Base-by-base conservation (phyloP, 768 basidiomycete genomes). In the Boletus sp. region DNA sequence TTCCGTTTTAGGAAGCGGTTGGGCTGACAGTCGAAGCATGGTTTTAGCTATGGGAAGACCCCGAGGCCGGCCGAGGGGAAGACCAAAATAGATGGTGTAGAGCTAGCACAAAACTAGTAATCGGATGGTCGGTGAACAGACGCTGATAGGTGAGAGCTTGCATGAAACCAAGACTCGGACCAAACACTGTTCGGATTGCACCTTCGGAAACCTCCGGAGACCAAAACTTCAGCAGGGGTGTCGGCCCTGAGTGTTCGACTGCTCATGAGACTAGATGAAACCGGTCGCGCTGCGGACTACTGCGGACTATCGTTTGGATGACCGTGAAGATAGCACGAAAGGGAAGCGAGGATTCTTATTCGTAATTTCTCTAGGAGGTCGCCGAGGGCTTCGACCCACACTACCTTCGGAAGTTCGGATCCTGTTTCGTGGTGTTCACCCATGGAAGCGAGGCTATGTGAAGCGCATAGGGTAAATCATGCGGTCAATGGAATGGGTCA, bases 391-490 rank as follows among this genome's bases (percentile, higher is more conserved):
- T 63, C 54, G 61, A 64, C 58, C 58, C 61, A 59, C 52, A 62
- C 54, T 47, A 55, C 53, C 57, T 59, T 61, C 57, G n/a, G n/a
- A n/a, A n/a, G n/a, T n/a, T n/a, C n/a, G 59, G 60, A 47, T 55
- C 48, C 45, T 67, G 66, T 68, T 61, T 65, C 52, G 59, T 62
- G 47, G 40, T 28, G 20, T 60, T 64, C 40, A 33, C 45, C 56
- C 60, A 63, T 14, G 52, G 61, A 65, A 64, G 59, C 56, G 59
- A 58, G 54, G 32, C 41, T 54, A 58, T 62, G 58, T 59, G 60
- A 60, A 61, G 60, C 40, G 17, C 57, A 49, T 18, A 42, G 55
- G 24, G 57, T 48, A 56, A 53, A 59, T 59, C 50, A 51, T 62
- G 59, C 56, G 56, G 46, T 46, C 54, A 55, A 51, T 30, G 47